Evolutionary conservation across 176 grass and related monocot genomes (phyloP).

Genomic region (Ensete ventricosum): DNA sequence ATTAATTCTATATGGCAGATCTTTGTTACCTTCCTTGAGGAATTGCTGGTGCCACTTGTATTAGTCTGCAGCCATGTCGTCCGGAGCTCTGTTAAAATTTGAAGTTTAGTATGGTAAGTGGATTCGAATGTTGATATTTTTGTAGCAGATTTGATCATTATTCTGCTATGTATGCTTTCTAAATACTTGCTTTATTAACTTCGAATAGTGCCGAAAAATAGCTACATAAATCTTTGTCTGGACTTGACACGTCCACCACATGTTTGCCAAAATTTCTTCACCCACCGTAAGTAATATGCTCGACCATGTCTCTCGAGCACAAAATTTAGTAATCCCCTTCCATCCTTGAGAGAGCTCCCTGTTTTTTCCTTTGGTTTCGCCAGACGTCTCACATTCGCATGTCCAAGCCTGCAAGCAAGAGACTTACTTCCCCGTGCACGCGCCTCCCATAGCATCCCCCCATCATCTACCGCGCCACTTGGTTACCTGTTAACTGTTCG

Average conservation of each 20-base stretch:
- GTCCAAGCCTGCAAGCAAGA: not conserved
- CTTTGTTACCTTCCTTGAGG: no score
- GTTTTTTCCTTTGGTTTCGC: not conserved
- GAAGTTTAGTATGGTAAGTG: no score
- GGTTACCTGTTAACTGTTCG: conserved; percentile 22
- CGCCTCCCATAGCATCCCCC: not conserved
- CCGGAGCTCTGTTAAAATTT: no score
- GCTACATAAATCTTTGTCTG: not conserved
- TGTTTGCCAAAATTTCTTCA: not conserved
- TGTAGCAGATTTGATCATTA: not conserved
- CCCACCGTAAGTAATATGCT: no score
- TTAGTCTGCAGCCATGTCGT: no score
- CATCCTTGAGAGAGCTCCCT: no score
- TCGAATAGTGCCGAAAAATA: no score
- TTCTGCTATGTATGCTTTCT: not conserved
- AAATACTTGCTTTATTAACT: not conserved
- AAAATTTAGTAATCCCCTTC: not conserved
- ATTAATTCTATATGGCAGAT: no score
- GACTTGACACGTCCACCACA: not conserved
- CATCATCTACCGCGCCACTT: not conserved
- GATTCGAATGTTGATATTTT: no score
- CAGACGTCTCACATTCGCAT: not conserved
- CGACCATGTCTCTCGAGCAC: not conserved
- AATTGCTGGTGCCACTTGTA: no score
- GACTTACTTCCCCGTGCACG: not conserved